Conservation (phyloP, 768 basidiomycete species). For the Pleurotus tuoliensis region DNA sequence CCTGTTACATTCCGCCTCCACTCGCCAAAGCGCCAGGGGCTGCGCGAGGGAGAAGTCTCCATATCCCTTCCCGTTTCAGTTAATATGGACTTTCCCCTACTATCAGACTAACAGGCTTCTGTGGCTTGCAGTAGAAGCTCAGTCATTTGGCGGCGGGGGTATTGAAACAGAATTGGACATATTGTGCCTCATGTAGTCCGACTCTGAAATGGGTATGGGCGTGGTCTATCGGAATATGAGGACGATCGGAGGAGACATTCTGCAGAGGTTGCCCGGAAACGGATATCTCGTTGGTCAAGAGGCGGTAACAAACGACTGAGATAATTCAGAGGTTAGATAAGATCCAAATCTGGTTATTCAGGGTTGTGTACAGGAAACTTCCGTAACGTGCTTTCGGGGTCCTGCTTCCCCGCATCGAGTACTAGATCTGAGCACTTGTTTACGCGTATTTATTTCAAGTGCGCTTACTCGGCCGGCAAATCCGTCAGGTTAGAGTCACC, state of each 20-base stretch:
- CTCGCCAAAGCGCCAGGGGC: too few relatives aligned
- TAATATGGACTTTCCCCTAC: neutral
- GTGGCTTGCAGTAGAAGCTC: neutral
- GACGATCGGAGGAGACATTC: too few relatives aligned
- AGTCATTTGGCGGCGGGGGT: neutral
- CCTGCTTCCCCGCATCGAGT: constrained; percentile 1
- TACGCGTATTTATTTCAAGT: neutral
- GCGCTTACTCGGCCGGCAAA: neutral
- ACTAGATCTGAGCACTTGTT: neutral
- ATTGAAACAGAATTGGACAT: neutral
- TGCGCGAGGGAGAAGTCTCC: too few relatives aligned
- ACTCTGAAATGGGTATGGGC: neutral
- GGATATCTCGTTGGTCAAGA: too few relatives aligned
- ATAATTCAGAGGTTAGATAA: neutral
- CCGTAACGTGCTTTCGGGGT: neutral
- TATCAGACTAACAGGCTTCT: neutral
- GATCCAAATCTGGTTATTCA: neutral
- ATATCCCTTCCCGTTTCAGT: neutral
- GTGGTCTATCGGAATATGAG: neutral
- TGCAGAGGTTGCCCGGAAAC: too few relatives aligned
- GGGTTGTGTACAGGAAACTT: neutral
- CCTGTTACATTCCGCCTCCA: too few relatives aligned
- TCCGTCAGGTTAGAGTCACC: neutral
- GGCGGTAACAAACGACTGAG: neutral
- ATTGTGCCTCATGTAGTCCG: neutral